Conservation (phyloP, 73 alveolate genomes). For the Tetrahymena elliotti region DNA sequence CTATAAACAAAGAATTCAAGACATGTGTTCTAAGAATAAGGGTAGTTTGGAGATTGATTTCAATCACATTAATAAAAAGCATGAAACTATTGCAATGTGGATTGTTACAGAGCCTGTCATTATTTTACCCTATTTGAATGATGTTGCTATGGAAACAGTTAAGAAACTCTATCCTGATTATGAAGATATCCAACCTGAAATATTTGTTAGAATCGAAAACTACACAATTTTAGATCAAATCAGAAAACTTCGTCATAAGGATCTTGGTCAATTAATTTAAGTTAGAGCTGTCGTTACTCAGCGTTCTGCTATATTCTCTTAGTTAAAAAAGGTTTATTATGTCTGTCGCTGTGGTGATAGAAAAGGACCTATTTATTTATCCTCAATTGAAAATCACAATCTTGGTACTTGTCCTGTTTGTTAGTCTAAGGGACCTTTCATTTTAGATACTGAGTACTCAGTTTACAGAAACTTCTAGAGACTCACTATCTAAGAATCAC, state of each 20-base stretch:
- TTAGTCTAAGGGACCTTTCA: constrained; percentile 93
- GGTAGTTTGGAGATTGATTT: constrained; percentile 82
- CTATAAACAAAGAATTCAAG: constrained; percentile 85
- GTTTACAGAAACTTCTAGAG: constrained; percentile 95
- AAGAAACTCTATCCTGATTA: constrained; percentile 83
- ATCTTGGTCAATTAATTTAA: constrained; percentile 89
- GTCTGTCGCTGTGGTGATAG: constrained; percentile 94
- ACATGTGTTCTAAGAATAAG: constrained; percentile 90
- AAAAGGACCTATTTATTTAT: constrained; percentile 92
- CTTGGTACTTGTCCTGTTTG: constrained; percentile 92
- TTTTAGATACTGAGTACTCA: constrained; percentile 71
- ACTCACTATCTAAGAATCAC: constrained; percentile 97
- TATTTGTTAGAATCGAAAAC: constrained; percentile 88
- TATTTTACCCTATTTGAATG: constrained; percentile 87
- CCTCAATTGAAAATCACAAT: constrained; percentile 64
- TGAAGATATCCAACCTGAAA: constrained; percentile 78
- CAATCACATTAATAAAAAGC: constrained; percentile 54
- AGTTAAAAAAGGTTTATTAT: constrained; percentile 79
- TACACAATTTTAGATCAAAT: constrained; percentile 87
- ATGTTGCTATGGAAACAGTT: constrained; percentile 86
- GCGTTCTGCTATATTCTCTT: constrained; percentile 93
- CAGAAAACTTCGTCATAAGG: constrained; percentile 87
- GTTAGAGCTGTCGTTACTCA: constrained; percentile 97
- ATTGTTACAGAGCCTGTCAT: constrained; percentile 91
- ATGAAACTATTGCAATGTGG: constrained; percentile 92